A percentile compares a stretch with the other conserved stretches of the same genome.
Evolutionary conservation across 2,329 filamentous ascomycete genomes (phyloP).

Genomic region (Trichophyton verrucosum): DNA sequence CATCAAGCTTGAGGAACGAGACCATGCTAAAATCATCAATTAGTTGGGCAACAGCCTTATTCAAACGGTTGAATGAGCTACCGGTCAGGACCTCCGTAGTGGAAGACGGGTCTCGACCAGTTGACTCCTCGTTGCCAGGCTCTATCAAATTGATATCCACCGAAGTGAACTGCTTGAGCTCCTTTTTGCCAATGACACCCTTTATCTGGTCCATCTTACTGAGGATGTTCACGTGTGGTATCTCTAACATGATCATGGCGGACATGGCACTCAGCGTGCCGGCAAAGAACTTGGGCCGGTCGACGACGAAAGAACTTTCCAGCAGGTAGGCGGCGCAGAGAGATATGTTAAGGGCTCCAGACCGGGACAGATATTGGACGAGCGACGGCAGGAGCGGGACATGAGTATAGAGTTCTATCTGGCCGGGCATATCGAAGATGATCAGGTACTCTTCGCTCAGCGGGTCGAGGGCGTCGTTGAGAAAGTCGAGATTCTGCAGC

Average conservation of each 20-base stretch:
- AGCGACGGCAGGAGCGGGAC: conserved; percentile 82
- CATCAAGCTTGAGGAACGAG: conserved; percentile 80
- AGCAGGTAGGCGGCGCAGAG: conserved; percentile 90
- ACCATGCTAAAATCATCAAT: conserved; percentile 99
- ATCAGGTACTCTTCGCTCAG: conserved; percentile 93
- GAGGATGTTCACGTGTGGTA: conserved; percentile 90
- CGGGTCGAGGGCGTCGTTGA: conserved; percentile 70
- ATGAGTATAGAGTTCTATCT: conserved; percentile 97
- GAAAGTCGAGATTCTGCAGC: conserved; percentile 84
- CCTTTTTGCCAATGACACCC: conserved; percentile 72
- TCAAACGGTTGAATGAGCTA: conserved; percentile 76
- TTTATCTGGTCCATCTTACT: conserved; percentile 98
- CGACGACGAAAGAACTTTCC: conserved; percentile 89
- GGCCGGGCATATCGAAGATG: conserved; percentile 96
- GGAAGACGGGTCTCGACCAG: conserved; percentile 42
- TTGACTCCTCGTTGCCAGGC: conserved; percentile 37
- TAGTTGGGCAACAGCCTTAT: conserved; percentile 74
- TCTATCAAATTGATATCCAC: conserved; percentile 74
- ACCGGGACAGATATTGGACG: conserved; percentile 64
- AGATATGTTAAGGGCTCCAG: conserved; percentile 73
- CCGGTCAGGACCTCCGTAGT: conserved; percentile 54
- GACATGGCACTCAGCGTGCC: conserved; percentile 95
- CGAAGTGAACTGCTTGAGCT: conserved; percentile 79
- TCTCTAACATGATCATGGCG: conserved; percentile 96
- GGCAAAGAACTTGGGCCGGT: conserved; percentile 93